Evolutionary conservation across 2,329 filamentous ascomycete genomes (phyloP), one percentile per base, ranked within the genome.

Genomic region (Neophaeococcomyces mojaviensis): DNA sequence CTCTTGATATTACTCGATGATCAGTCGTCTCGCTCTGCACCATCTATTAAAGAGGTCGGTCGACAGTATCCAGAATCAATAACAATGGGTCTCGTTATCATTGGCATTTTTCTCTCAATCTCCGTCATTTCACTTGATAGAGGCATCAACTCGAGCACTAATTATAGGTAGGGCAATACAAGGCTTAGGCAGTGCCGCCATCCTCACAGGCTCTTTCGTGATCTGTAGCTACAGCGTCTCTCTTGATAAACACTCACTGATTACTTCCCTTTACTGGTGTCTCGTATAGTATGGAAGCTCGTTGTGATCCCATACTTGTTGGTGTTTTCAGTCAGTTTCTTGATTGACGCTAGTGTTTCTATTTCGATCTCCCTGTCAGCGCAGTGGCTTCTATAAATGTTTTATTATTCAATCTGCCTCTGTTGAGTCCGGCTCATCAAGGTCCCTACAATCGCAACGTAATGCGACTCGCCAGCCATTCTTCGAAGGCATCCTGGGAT

Each of bases 171-270:
- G 63, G 8, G 60, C 61, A 7, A 57, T 66, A 26, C 50, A 57
- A 30, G 63, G 63, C 2, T 33, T 61, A 19, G 64, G 63, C 1
- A 56, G 50, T 31, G 59, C 61, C 7, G 64, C 63, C 12, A 52
- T 65, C 13, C 37, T 54, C 3, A 54, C 54, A 8, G 75, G 76
- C 42, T 63, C 64, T 1, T 74, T 69, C 61, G 71, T 70, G 3
- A 56, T 65, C 19, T 39, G 59, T 13, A 55, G 55, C 7, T 51
- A 58, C n/a, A 55, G 20, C 57, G 65, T 49, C 55, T 62, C 53
- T 16, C 59, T 63, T 1, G 35, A 54, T n/a, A 55, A 61, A 37
- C 55, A 65, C 35, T 59, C 68, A 2, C 52, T 61, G 2, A 63
- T 61, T 38, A n/a, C 58, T 61, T 13, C 63, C 58, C 8, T 51